phyloP scores from a whole-genome alignment of 1,139 yeast species.

The Candida sp. region DNA sequence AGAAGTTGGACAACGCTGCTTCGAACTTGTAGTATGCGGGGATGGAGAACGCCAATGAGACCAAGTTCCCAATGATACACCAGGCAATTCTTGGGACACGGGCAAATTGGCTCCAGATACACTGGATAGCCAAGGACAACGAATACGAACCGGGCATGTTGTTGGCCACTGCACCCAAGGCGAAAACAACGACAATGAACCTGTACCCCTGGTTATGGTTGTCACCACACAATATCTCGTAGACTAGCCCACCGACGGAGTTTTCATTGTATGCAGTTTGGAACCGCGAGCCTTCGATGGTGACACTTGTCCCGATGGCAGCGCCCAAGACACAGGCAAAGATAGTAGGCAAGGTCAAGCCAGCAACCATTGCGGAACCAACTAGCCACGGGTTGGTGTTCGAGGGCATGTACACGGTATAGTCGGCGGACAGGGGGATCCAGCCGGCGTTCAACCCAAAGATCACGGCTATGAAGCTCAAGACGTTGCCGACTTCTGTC shows the following conservation, averaged over 20 bases:
- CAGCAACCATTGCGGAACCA: slow-evolving; percentile 28
- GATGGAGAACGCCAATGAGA: slow-evolving; percentile 31
- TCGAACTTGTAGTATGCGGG: slow-evolving; percentile 36
- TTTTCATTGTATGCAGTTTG: slow-evolving; percentile 22
- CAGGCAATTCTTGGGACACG: slow-evolving; percentile 32
- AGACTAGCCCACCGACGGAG: slow-evolving; percentile 34
- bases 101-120: slow-evolving; percentile 31
- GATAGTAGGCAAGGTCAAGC: slow-evolving; percentile 29
- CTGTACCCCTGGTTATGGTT: slow-evolving; percentile 34
- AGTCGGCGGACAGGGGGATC: slow-evolving; percentile 35
- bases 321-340: slow-evolving; percentile 33
- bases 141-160: slow-evolving; percentile 36
- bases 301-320: slow-evolving; percentile 26
- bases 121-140: slow-evolving; percentile 30
- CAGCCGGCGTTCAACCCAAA: slow-evolving; percentile 38
- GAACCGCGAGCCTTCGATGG: slow-evolving; percentile 19
- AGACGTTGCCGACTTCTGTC: slow-evolving; percentile 38
- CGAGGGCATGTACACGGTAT: slow-evolving; percentile 31
- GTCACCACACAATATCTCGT: slow-evolving; percentile 29
- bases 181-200: slow-evolving; percentile 32
- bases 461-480: slow-evolving; percentile 27
- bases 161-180: slow-evolving; percentile 31
- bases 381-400: slow-evolving; percentile 28
- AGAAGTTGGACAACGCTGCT: slow-evolving; percentile 31
- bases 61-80: slow-evolving; percentile 32